Evolutionary conservation across 768 basidiomycete genomes (phyloP), one percentile per base, ranked within the genome.

Genomic region (Phylloporus sp.): DNA sequence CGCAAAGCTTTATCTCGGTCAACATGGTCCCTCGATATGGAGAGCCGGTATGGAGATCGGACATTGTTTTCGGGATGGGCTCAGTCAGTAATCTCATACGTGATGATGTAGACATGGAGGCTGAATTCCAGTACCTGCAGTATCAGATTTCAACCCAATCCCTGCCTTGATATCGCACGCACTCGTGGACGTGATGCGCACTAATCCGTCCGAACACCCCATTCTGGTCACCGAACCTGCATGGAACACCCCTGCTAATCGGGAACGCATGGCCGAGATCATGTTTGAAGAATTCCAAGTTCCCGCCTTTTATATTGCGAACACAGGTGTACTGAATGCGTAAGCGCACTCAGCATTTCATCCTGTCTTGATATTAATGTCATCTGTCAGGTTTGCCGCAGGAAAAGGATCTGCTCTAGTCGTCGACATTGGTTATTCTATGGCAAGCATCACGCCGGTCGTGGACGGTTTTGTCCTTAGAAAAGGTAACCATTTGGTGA

Each of bases 321-420:
- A 97, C 65, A 89, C 89, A 22, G 88, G 91, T 20, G 95, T 98
- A 13, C 72, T 98, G 50, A 95, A 91, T 66, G 88, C 95, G 92
- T 97, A 70, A 60, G 63, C 7, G 23, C 83, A 71, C 34, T 22
- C 31, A 29, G 27, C 28, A 28, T 57, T 51, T 34, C 20, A 47
- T 2, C 10, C 15, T 28, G n/a, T 51, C 48, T 53, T 6, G 12
- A 49, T 47, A 49, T 50, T 59, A 43, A 63, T 52, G 47, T 39
- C 45, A 36, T 36, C 5, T 39, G 31, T 24, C 27, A 97, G 95
- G 4, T 99, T 99, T 68, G 91, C 95, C 15, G 88, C 95, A 47
- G 97, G 97, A 26, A 95, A 92, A 65, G 95, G 94, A 2, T 94
- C 97, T n/a, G 95, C 97, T 2, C 77, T 98, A 42, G 91, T 99